Percentiles rank a stretch among this genome's conserved stretches.
Conservation (phyloP, 2,329 filamentous ascomycete species). For the Xylaria sp. region DNA sequence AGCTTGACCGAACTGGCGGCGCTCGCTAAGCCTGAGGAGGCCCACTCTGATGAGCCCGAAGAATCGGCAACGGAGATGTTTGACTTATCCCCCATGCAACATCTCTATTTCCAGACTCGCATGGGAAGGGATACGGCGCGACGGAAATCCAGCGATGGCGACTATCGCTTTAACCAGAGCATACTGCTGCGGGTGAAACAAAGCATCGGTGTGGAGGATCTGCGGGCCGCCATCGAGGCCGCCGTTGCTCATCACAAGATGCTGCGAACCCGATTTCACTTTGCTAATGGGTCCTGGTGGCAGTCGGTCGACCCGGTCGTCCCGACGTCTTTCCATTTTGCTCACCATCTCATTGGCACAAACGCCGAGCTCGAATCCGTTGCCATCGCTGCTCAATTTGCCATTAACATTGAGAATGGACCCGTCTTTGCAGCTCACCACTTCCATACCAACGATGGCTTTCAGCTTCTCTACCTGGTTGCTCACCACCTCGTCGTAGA, state of each 20-base stretch:
- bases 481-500: constrained; percentile 66
- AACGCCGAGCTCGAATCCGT: constrained; percentile 56
- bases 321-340: constrained; percentile 57
- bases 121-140: constrained; percentile 53
- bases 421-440: constrained; percentile 64
- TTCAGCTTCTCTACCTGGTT: constrained; percentile 61
- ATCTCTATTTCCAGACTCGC: constrained; percentile 62
- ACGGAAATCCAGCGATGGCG: constrained; percentile 49
- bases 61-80: constrained; percentile 54
- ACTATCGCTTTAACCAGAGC: constrained; percentile 63
- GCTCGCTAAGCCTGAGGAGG: constrained; percentile 51
- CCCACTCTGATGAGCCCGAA: constrained; percentile 48
- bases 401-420: constrained; percentile 61
- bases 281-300: constrained; percentile 56
- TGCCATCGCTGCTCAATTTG: constrained; percentile 56
- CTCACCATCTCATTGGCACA: constrained; percentile 55
- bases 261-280: constrained; percentile 60
- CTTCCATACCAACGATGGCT: constrained; percentile 58
- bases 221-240: constrained; percentile 61
- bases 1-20: constrained; percentile 55
- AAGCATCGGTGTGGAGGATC: constrained; percentile 55
- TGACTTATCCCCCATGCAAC: constrained; percentile 65
- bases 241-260: constrained; percentile 63
- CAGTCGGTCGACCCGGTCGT: constrained; percentile 58
- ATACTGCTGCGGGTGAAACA: constrained; percentile 59